phyloP scores from a whole-genome alignment of 345 rosid genomes.

The Toxicodendron radicans region DNA sequence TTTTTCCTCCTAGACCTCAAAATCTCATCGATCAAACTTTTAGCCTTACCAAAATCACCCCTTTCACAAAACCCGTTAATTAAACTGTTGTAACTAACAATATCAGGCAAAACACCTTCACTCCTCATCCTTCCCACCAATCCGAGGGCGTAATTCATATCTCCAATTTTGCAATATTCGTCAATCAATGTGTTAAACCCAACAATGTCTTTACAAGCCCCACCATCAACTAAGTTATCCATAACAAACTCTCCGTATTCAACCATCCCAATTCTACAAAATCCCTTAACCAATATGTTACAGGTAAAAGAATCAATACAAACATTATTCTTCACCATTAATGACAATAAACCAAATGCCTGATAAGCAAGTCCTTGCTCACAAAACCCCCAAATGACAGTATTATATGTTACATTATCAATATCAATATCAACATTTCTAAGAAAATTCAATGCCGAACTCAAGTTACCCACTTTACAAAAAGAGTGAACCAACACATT shows the following conservation, averaged over 20 bases:
- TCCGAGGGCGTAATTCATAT: constrained; percentile 40
- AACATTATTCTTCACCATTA: constrained; percentile 69
- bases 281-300: constrained; percentile 76
- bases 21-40: constrained; percentile 52
- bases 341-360: constrained; percentile 63
- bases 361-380: constrained; percentile 52
- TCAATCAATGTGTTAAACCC: constrained; percentile 57
- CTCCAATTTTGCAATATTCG: constrained; percentile 45
- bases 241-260: constrained; percentile 52
- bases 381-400: constrained; percentile 82
- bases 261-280: constrained; percentile 56
- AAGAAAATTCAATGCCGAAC: constrained; percentile 54
- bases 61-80: constrained; percentile 52
- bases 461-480: constrained; percentile 67
- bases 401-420: constrained; percentile 73
- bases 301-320: constrained; percentile 62
- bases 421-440: constrained; percentile 42
- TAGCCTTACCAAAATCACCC: constrained; percentile 66
- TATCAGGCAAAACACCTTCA: constrained; percentile 50
- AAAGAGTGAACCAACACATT: constrained; percentile 80
- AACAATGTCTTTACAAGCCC: constrained; percentile 45
- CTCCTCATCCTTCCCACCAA: constrained; percentile 47
- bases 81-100: constrained; percentile 60
- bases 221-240: constrained; percentile 48
- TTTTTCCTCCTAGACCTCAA: constrained; percentile 24